These are phyloP conservation scores for Pterocarpus macrocarpus DNA, from an alignment of 306 rosid species.

Conservation along the genomic window DNA sequence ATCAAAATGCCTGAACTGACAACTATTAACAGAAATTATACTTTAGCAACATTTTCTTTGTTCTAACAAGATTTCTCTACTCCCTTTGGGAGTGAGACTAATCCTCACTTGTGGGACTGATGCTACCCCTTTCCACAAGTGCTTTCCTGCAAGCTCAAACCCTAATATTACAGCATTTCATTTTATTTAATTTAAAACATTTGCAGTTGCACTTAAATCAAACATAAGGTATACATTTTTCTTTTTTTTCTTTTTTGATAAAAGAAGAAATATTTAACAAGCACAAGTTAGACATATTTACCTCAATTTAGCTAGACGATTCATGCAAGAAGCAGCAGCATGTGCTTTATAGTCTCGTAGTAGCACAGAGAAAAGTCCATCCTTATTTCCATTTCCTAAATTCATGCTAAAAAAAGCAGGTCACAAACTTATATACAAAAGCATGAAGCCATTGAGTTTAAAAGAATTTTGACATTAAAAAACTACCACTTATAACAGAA, in stretches of 20 bases:
- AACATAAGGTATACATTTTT: constrained; percentile 33
- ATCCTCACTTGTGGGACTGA: not conserved
- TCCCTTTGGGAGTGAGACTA: constrained; percentile 8
- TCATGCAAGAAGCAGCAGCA: constrained; percentile 97
- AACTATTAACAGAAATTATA: constrained; percentile 24
- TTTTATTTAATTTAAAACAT: constrained; percentile 25
- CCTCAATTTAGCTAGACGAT: constrained; percentile 97
- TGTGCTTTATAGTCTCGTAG: constrained; percentile 91
- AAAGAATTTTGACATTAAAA: not conserved
- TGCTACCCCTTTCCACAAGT: not conserved
- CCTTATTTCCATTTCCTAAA: constrained; percentile 94
- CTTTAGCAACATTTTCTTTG: constrained; percentile 18
- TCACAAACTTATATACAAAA: constrained; percentile 31
- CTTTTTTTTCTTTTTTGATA: no score
- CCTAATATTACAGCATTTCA: not conserved
- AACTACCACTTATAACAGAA: constrained; percentile 17
- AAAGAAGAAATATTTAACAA: no score
- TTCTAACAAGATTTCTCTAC: constrained; percentile 2
- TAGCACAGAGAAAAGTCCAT: constrained; percentile 90
- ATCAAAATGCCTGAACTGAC: constrained; percentile 32
- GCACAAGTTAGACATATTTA: constrained; percentile 33
- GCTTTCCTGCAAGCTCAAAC: constrained; percentile 1
- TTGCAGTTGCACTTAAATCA: not conserved
- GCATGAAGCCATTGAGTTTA: constrained; percentile 17
- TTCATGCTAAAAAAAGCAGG: constrained; percentile 42